Conservation (phyloP, 371 early-diverging fungal species). For the Lichtheimia hyalospora region DNA sequence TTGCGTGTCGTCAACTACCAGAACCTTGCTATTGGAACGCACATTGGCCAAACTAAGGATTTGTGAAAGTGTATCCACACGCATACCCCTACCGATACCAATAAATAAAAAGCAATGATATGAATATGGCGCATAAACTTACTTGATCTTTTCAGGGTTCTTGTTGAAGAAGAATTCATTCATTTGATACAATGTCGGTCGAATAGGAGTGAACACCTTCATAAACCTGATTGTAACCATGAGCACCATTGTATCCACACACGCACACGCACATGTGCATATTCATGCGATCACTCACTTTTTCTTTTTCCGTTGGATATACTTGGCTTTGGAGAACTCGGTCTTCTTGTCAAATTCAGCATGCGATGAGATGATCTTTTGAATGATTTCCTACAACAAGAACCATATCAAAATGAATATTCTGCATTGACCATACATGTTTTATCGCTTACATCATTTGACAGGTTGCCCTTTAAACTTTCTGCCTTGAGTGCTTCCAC, state of each 20-base stretch:
- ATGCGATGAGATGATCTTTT: constrained; percentile 81
- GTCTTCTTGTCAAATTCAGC: constrained; percentile 89
- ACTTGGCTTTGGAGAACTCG: constrained; percentile 94
- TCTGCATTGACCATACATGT: background rate
- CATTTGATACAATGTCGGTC: constrained; percentile 75
- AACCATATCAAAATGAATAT: background rate
- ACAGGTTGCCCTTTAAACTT: constrained; percentile 68
- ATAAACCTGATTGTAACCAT: constrained; percentile 58
- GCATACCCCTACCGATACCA: constrained; percentile 61
- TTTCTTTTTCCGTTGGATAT: constrained; percentile 88
- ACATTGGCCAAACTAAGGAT: constrained; percentile 82
- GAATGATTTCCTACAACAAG: constrained; percentile 64
- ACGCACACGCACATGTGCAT: background rate
- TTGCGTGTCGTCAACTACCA: constrained; percentile 90
- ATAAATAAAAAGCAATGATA: background rate
- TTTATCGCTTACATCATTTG: constrained; percentile 31
- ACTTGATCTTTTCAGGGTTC: constrained; percentile 82
- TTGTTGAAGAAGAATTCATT: constrained; percentile 79
- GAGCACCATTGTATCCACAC: background rate
- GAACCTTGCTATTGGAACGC: constrained; percentile 55
- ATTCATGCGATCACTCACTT: constrained; percentile 56
- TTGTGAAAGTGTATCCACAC: constrained; percentile 93
- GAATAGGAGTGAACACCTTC: constrained; percentile 81
- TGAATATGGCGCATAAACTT: constrained; percentile 11
- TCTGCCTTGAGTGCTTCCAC: constrained; percentile 82